Evolutionary conservation across 148 eudicot genomes (phyloP).

Genomic region (Camellia lanceoleosa): DNA sequence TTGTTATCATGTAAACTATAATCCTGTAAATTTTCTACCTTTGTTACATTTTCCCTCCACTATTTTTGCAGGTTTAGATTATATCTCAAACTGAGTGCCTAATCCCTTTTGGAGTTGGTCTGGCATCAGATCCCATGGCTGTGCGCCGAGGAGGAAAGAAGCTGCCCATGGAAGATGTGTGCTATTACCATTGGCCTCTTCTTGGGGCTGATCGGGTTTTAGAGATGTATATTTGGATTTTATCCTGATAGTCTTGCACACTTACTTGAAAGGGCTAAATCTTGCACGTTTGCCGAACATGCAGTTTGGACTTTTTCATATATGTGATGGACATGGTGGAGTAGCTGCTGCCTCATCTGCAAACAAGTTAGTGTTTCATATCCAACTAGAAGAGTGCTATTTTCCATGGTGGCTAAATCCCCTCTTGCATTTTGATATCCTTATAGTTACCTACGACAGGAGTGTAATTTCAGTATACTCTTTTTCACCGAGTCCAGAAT

Average conservation of each 20-base stretch:
- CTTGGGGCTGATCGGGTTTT: constrained; percentile 76
- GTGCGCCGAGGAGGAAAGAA: constrained; percentile 83
- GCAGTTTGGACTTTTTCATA: constrained; percentile 95
- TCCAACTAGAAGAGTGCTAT: constrained; percentile 2
- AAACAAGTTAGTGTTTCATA: constrained; percentile 67
- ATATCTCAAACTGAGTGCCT: constrained; percentile 45
- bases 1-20: background rate
- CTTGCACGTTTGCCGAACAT: constrained; percentile 4
- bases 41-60: background rate
- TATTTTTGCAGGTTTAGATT: constrained; percentile 62
- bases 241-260: background rate
- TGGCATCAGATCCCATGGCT: constrained; percentile 94
- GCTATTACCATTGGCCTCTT: constrained; percentile 82
- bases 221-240: background rate
- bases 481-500: background rate
- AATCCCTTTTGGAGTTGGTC: constrained; percentile 78
- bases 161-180: constrained; percentile 94
- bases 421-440: background rate
- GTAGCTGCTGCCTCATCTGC: constrained; percentile 74
- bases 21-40: background rate
- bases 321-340: constrained; percentile 98
- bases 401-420: background rate
- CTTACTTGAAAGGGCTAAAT: constrained; percentile 9
- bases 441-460: background rate
- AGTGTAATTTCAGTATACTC: background rate